Evolutionary conservation across 129 eudicot genomes (phyloP).

Genomic region (Gnaphalium uliginosum): DNA sequence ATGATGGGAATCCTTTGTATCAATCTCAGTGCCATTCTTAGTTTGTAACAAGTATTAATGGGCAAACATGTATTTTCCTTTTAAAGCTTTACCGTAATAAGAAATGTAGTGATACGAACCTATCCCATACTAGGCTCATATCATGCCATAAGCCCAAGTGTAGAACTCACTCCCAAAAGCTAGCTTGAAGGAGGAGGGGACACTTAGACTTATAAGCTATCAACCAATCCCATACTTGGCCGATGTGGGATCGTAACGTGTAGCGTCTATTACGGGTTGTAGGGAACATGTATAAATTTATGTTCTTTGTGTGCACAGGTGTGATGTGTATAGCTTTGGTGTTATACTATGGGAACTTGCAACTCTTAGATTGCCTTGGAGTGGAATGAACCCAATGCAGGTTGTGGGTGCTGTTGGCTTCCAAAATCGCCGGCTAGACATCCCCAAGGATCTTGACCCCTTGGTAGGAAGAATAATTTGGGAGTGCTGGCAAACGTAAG

Average conservation of each 20-base stretch:
- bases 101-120: too few relatives aligned
- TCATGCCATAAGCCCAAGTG: too few relatives aligned
- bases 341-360: conserved; percentile 97
- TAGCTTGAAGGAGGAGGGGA: too few relatives aligned
- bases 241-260: too few relatives aligned
- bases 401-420: conserved; percentile 99
- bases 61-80: conserved; percentile 17
- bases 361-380: conserved; percentile 92
- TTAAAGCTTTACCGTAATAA: neutral
- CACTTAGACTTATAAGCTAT: too few relatives aligned
- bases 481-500: conserved; percentile 99
- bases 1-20: neutral
- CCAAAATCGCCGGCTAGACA: conserved; percentile 92
- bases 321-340: conserved; percentile 98
- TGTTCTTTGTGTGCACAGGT: conserved; percentile 49
- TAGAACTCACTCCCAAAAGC: too few relatives aligned
- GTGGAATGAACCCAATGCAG: conserved; percentile 99
- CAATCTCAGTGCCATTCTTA: conserved; percentile 11
- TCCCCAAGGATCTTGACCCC: conserved; percentile 90
- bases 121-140: too few relatives aligned
- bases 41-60: neutral
- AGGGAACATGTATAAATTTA: neutral
- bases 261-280: neutral
- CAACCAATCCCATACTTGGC: too few relatives aligned
- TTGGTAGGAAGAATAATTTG: conserved; percentile 84